Conservation (phyloP, 179 eudicot species). For the Spinacia oleracea region DNA sequence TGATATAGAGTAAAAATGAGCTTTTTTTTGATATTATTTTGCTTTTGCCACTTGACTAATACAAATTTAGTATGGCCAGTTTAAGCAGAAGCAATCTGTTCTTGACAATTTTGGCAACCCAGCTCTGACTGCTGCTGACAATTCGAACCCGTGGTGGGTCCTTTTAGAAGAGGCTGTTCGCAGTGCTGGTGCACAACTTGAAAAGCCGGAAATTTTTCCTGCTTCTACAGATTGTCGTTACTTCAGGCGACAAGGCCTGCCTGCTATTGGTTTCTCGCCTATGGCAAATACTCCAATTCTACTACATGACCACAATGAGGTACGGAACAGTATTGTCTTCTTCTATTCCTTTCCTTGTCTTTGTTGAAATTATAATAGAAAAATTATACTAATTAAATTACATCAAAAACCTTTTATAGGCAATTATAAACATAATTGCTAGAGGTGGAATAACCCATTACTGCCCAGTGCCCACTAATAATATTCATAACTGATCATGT, state of each 20-base stretch:
- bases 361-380: too few species aligned
- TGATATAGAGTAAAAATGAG: too few species aligned
- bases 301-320: slow-evolving; percentile 98
- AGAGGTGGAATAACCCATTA: too few species aligned
- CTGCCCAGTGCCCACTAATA: too few species aligned
- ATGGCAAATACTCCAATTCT: slow-evolving; percentile 92
- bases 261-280: slow-evolving; percentile 94
- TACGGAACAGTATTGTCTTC: slow-evolving; percentile 25
- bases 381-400: too few species aligned
- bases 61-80: slow-evolving; percentile 44
- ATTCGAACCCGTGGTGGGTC: slow-evolving; percentile 90
- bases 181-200: slow-evolving; percentile 58
- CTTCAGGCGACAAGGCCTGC: slow-evolving; percentile 65
- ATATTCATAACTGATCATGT: too few species aligned
- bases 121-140: slow-evolving; percentile 51
- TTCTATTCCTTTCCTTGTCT: neutral
- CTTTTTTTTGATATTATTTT: neutral
- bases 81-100: slow-evolving; percentile 64
- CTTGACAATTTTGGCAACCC: slow-evolving; percentile 69
- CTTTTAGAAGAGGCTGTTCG: slow-evolving; percentile 64
- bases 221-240: slow-evolving; percentile 85
- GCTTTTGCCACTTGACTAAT: slow-evolving; percentile 16
- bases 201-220: slow-evolving; percentile 77
- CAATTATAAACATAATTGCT: too few species aligned
- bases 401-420: too few species aligned